Base-by-base conservation (phyloP, 208 protist genomes). In the Acanthamoeba comandoni region DNA sequence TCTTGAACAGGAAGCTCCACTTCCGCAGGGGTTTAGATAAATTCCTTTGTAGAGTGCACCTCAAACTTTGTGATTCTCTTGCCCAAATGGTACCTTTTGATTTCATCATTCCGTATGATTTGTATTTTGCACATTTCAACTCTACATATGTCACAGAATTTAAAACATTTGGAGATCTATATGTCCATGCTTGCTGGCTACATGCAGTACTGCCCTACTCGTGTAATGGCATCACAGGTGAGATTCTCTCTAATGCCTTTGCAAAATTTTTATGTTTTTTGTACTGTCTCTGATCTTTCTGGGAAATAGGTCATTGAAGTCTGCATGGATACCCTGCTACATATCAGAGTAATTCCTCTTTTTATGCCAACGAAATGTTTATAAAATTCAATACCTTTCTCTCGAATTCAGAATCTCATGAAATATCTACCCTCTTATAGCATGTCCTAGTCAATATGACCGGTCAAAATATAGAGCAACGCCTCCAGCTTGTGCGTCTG, bases 181-280 rank as follows among this genome's bases (percentile, higher is more conserved):
- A 55, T 88, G 29, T 29, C 31, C 52, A 88, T 88, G 58, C 43
- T 88, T 29, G 79, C 39, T 17, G 79, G 69, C 79, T 88, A 88
- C 22, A 31, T 88, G 13, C 31, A 52, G 39, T 70, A 49, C 58
- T 88, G 79, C n/a, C 79, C 79, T 26, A 88, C 79, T 26, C 79
- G 79, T 26, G 79, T 88, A 39, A 88, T 88, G 79, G 52, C 79
- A 7, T 88, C 79, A 49, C 79, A 88, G 58, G 58, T 65, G 58
- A 43, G 5, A 7, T 5, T 43, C 35, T 43, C 35, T 43, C 35
- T 7, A 43, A 43, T 43, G 35, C 35, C 35, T 43, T 43, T 43
- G 35, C 35, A 43, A 43, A 43, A 43, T 43, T 43, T 43, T 43
- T 5, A 43, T 43, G 5, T 43, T 5, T 5, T 7, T 7, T 43